Evolutionary conservation across 306 rosid species (phyloP).

Genomic region (Fagus sylvatica): DNA sequence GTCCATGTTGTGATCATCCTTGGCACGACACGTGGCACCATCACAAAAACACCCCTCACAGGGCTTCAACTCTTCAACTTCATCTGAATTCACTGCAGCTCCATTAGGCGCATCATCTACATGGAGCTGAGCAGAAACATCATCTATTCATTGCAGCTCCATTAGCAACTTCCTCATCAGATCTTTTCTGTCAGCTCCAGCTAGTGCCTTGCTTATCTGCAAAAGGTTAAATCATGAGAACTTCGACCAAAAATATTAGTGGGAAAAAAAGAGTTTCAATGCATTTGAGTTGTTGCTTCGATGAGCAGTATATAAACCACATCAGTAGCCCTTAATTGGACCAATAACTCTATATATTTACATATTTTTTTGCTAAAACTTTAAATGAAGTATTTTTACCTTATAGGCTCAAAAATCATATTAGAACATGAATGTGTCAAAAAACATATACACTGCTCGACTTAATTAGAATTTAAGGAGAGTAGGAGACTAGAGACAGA

Average conservation of each 20-base stretch:
- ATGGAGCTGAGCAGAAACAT: slow-evolving; percentile 41
- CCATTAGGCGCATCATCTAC: slow-evolving; percentile 33
- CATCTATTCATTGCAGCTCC: slow-evolving; percentile 58
- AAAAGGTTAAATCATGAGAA: not conserved
- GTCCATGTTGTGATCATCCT: too few relatives aligned
- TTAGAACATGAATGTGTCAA: not conserved
- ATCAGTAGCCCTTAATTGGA: not conserved
- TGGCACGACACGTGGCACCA: too few relatives aligned
- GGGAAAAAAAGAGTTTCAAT: not conserved
- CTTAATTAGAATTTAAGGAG: not conserved
- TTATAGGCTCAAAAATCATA: not conserved
- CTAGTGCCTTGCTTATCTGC: slow-evolving; percentile 54
- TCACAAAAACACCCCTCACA: too few relatives aligned
- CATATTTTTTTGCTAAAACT: not conserved
- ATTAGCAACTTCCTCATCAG: slow-evolving; percentile 67
- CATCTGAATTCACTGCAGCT: slow-evolving; percentile 29
- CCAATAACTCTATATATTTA: not conserved
- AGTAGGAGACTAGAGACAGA: not conserved
- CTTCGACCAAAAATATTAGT: not conserved
- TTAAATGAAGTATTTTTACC: not conserved
- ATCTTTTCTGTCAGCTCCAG: slow-evolving; percentile 52
- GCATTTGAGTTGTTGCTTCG: not conserved
- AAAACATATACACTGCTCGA: not conserved
- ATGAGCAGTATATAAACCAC: not conserved
- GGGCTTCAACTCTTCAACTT: slow-evolving; percentile 33